These are phyloP conservation scores for Platismatia glauca DNA, from an alignment of 495 filamentous ascomycete species.

Conservation along the genomic window DNA sequence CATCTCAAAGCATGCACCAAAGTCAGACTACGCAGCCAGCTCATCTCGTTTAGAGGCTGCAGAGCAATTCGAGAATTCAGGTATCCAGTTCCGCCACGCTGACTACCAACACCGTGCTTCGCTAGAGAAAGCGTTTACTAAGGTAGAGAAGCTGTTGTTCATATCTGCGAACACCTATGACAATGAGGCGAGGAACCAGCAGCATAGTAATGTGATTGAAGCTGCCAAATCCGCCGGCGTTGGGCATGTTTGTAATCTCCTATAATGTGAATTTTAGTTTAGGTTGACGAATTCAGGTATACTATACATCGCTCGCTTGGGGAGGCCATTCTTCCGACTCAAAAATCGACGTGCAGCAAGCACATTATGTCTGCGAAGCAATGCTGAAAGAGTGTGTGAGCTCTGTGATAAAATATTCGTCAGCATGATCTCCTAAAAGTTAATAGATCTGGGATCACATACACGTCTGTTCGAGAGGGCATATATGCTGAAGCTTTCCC, in stretches of 20 bases:
- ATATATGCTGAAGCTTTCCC: not conserved
- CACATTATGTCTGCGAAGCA: not conserved
- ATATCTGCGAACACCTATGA: not conserved
- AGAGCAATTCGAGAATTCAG: not conserved
- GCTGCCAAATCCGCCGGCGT: not conserved
- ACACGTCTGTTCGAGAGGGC: not conserved
- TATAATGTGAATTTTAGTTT: not conserved
- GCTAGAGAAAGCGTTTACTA: not conserved
- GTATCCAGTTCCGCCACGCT: not conserved
- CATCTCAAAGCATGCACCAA: not conserved
- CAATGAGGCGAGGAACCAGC: constrained; percentile 3
- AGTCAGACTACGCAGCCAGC: not conserved
- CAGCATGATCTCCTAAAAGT: not conserved
- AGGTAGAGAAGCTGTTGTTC: not conserved
- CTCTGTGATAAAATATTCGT: not conserved
- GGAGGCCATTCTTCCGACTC: not conserved
- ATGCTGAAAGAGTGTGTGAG: constrained; percentile 1
- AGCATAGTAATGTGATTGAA: constrained; percentile 3
- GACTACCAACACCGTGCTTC: not conserved
- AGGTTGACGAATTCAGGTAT: not conserved
- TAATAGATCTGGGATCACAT: not conserved
- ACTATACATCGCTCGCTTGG: not conserved
- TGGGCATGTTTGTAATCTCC: not conserved
- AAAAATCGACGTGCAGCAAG: not conserved
- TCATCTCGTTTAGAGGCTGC: not conserved